These are phyloP conservation scores for Oehlia diaphana DNA, from an alignment of 192 early-diverging fungal species.

Conservation along the genomic window DNA sequence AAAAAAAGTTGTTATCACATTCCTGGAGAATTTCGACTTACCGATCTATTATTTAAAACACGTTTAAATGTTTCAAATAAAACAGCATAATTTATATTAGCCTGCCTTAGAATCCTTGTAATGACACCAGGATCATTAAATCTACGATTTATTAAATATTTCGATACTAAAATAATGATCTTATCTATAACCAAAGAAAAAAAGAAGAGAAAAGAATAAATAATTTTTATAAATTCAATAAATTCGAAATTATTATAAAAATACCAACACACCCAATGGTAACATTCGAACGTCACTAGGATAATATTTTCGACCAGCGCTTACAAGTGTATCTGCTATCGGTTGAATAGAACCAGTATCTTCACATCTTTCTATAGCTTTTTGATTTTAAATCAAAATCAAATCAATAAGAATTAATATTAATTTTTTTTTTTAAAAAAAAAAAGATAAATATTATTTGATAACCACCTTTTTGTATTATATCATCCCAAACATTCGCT, in stretches of 20 bases:
- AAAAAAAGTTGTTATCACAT: no score
- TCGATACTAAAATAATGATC: not conserved
- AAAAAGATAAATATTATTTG: no score
- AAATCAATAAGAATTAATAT: not conserved
- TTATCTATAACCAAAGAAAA: not conserved
- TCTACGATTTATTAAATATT: not conserved
- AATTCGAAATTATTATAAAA: not conserved
- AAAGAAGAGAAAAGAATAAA: no score
- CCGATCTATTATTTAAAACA: not conserved
- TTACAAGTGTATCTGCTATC: not conserved
- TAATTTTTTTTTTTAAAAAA: no score
- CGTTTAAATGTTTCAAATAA: not conserved
- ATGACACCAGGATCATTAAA: not conserved
- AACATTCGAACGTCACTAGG: not conserved
- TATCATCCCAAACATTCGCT: constrained; percentile 2
- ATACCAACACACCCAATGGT: not conserved
- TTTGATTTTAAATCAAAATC: not conserved
- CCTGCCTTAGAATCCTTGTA: constrained; percentile 1
- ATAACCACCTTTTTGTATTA: constrained; percentile 15
- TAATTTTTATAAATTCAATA: no score
- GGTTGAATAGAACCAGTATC: not conserved
- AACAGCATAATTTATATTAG: not conserved
- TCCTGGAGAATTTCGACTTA: not conserved
- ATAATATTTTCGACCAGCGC: constrained; percentile 4
- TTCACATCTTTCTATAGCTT: not conserved